These are phyloP conservation scores for Torulaspora indica DNA, from an alignment of 805 yeast species.

Conservation along the genomic window DNA sequence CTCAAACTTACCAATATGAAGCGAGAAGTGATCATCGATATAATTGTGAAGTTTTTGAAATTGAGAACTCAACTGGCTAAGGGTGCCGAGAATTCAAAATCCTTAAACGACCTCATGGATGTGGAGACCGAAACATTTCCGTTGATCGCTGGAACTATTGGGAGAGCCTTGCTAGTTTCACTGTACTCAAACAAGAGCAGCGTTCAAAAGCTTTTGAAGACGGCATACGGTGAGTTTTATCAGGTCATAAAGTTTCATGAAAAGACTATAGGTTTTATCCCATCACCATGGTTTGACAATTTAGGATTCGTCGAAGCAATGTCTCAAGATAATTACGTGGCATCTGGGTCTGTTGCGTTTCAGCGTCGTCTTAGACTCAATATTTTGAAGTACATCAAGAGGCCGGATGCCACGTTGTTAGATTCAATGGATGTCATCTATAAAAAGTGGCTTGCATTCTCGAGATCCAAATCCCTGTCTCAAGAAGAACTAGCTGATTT, in stretches of 20 bases:
- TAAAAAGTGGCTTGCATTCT: slow-evolving; percentile 31
- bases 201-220: slow-evolving; percentile 45
- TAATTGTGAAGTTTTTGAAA: slow-evolving; percentile 40
- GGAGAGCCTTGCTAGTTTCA: slow-evolving; percentile 48
- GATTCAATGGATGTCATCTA: slow-evolving; percentile 38
- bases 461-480: slow-evolving; percentile 19
- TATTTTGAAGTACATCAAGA: slow-evolving; percentile 25
- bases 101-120: slow-evolving; percentile 21
- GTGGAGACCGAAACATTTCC: slow-evolving; percentile 33
- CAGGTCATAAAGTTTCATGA: slow-evolving; percentile 29
- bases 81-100: slow-evolving; percentile 26
- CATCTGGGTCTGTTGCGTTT: slow-evolving; percentile 63
- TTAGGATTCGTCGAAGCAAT: slow-evolving; percentile 41
- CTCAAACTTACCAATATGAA: slow-evolving; percentile 29
- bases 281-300: slow-evolving; percentile 31
- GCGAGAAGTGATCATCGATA: slow-evolving; percentile 38
- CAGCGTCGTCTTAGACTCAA: slow-evolving; percentile 59
- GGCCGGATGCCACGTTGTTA: slow-evolving; percentile 28
- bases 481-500: slow-evolving; percentile 44
- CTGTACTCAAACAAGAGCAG: slow-evolving; percentile 50
- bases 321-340: slow-evolving; percentile 49
- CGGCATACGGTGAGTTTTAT: slow-evolving; percentile 35
- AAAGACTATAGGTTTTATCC: slow-evolving; percentile 23
- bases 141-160: slow-evolving; percentile 40
- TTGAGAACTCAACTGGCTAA: slow-evolving; percentile 34